These are phyloP conservation scores for Aspergillus brunneoviolaceus DNA, from an alignment of 2,329 filamentous ascomycete genomes.

Conservation along the genomic window DNA sequence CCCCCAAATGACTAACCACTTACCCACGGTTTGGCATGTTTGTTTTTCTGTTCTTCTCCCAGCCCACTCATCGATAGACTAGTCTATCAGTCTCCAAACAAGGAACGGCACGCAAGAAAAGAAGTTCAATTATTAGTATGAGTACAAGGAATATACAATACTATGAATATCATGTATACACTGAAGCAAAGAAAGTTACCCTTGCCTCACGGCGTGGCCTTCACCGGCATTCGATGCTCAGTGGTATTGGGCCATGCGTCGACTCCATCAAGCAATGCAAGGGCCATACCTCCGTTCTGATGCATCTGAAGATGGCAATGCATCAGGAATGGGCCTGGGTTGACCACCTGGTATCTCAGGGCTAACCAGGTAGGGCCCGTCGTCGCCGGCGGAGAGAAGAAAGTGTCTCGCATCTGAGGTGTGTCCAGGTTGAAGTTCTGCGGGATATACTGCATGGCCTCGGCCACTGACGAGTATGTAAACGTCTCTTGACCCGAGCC, in stretches of 20 bases:
- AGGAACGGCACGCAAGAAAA: background rate
- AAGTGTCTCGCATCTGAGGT: slow-evolving; percentile 56
- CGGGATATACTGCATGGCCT: slow-evolving; percentile 52
- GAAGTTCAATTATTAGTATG: background rate
- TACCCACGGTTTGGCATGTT: too few species aligned
- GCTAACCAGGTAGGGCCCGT: slow-evolving; percentile 43
- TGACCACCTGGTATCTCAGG: slow-evolving; percentile 49
- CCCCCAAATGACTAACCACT: slow-evolving; percentile 2
- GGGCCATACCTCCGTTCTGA: slow-evolving; percentile 51
- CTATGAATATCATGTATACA: background rate
- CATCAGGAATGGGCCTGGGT: slow-evolving; percentile 51
- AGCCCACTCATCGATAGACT: too few species aligned
- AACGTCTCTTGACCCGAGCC: slow-evolving; percentile 55
- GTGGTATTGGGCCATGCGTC: slow-evolving; percentile 45
- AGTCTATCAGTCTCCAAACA: too few species aligned
- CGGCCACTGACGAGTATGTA: slow-evolving; percentile 53
- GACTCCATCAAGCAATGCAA: slow-evolving; percentile 51
- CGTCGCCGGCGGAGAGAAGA: slow-evolving; percentile 38
- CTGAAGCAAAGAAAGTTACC: background rate
- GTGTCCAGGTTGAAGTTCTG: slow-evolving; percentile 58
- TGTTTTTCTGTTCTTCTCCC: too few species aligned
- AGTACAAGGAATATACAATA: background rate
- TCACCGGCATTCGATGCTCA: slow-evolving; percentile 1
- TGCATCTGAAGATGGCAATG: slow-evolving; percentile 56
- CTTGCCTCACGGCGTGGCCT: background rate